These are phyloP conservation scores for Solanum pimpinellifolium DNA, from an alignment of 257 asterid species.

Conservation along the genomic window DNA sequence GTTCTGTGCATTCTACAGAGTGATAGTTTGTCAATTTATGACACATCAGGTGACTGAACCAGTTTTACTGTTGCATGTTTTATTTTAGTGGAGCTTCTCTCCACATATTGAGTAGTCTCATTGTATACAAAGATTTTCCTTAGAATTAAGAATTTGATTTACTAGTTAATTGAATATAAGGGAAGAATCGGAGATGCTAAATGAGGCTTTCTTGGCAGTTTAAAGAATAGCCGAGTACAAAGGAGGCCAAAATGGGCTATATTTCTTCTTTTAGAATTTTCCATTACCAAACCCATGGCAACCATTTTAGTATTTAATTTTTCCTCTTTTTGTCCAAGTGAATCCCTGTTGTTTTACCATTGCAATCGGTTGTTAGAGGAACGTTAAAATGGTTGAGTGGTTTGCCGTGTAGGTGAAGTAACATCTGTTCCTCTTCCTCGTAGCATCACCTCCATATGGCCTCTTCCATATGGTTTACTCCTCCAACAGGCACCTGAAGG, in stretches of 20 bases:
- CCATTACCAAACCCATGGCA: background rate
- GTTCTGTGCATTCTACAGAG: conserved; percentile 72
- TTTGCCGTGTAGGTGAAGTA: conserved; percentile 62
- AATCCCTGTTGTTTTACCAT: background rate
- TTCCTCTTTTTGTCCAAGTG: background rate
- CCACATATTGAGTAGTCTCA: background rate
- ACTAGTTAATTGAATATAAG: background rate
- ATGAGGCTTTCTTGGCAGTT: background rate
- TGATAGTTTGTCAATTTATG: conserved; percentile 59
- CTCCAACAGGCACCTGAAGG: conserved; percentile 73
- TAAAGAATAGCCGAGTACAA: background rate
- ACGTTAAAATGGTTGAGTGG: conserved; percentile 6
- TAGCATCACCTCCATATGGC: conserved; percentile 69
- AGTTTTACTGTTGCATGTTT: background rate
- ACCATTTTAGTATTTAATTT: background rate
- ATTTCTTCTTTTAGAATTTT: background rate
- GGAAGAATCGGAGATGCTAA: background rate
- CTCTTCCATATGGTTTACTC: conserved; percentile 91
- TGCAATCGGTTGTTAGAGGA: background rate
- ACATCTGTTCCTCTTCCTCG: conserved; percentile 69
- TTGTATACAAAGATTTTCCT: background rate
- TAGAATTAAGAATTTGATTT: background rate
- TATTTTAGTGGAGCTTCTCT: background rate
- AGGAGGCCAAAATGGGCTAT: background rate
- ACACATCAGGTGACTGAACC: conserved; percentile 46